phyloP scores from a whole-genome alignment of 2,329 filamentous ascomycete species.

The Ascochyta clinopodiicola region DNA sequence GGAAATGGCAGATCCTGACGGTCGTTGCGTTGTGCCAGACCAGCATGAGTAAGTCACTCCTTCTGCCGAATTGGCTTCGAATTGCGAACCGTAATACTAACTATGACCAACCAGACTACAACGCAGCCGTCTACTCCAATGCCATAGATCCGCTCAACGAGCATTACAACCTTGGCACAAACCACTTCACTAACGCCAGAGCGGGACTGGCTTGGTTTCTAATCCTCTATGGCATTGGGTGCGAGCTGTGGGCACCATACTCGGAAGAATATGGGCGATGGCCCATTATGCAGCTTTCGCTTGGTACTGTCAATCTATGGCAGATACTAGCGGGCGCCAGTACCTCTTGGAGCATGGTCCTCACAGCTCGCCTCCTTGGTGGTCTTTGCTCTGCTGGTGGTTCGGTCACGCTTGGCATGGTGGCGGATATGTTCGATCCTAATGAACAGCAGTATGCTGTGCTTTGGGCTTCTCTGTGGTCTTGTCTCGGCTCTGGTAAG shows the following conservation, averaged over 20 bases:
- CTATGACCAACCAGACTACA: conserved; percentile 52
- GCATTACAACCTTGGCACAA: conserved; percentile 59
- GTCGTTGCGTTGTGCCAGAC: conserved; percentile 62
- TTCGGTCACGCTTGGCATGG: conserved; percentile 68
- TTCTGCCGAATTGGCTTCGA: conserved; percentile 18
- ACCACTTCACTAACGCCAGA: conserved; percentile 51
- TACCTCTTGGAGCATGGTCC: conserved; percentile 65
- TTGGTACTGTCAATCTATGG: conserved; percentile 76
- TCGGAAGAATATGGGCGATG: conserved; percentile 81
- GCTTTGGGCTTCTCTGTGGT: conserved; percentile 60
- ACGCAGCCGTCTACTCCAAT: conserved; percentile 63
- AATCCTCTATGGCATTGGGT: conserved; percentile 81
- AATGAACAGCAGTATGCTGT: conserved; percentile 74
- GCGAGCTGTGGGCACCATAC: conserved; percentile 83
- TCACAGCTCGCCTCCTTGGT: conserved; percentile 61
- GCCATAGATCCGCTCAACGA: conserved; percentile 59
- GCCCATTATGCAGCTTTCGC: conserved; percentile 73
- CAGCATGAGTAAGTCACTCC: conserved; percentile 54
- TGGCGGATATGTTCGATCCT: conserved; percentile 67
- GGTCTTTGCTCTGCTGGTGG: conserved; percentile 63
- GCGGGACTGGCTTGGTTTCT: conserved; percentile 77
- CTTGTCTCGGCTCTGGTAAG: conserved; percentile 70
- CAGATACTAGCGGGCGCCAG: conserved; percentile 67
- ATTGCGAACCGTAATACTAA: conserved; percentile 39
- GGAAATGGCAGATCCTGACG: conserved; percentile 61